Base-by-base conservation (phyloP, 208 protist species). In the Acanthamoeba healyi region DNA sequence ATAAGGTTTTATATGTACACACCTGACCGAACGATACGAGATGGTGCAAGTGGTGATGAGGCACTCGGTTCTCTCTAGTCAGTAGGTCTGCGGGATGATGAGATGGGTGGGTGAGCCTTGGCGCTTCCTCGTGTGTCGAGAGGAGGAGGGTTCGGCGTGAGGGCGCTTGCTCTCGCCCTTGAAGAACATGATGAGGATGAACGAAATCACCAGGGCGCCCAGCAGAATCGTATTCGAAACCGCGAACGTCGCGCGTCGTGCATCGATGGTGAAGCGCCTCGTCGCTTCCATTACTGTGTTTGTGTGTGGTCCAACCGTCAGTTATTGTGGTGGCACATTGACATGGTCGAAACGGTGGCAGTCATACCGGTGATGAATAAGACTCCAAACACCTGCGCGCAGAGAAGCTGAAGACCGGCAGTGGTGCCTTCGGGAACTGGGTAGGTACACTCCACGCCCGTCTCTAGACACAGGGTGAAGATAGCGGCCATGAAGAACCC, bases 401-500 rank as follows among this genome's bases (percentile, higher is more conserved):
- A 79, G 36, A 79, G 38, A 5, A 79, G 70, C 70, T 79, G 70
- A 5, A 79, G 70, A 17, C 70, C 70, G 24, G 70, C 70, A 4
- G 70, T 79, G 10, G 70, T 79, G 7, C 70, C 70, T 24, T 79
- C 70, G 70, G 70, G 70, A 24, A 79, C 70, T 10, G 70, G 70
- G 24, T 79, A 79, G 10, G 70, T 79, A 24, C 34, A 79, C 24
- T 79, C 70, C 38, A 79, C 70, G 7, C 70, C 70, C 5, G 70
- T 79, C 24, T 79, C 70, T 24, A 79, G 38, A 24, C 36, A 46
- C 32, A 79, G 70, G 29, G 70, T 79, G 70, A 79, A 79, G n/a
- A 79, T 79, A 32, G 70, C n/a, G 5, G 70, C 70, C 70, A 79
- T 79, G 32, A 79, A 79, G 36, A 79, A 79, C 29, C 70, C 70